A percentile compares a stretch with the other conserved stretches of the same genome.
phyloP scores from a whole-genome alignment of 208 protist species.

The Trypanosomatidae sp. region DNA sequence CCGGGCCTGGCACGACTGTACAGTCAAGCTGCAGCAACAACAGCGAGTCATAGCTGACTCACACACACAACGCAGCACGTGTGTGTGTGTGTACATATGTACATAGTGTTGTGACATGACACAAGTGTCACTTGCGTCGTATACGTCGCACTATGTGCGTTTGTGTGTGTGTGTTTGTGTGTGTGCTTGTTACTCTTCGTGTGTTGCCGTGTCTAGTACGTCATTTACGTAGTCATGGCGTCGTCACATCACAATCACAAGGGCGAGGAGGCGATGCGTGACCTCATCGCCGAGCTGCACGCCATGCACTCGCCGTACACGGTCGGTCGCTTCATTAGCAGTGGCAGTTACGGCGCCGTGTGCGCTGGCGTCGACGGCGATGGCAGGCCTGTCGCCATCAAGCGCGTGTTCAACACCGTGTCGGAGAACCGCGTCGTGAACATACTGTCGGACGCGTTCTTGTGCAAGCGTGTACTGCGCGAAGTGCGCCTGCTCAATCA shows the following conservation, averaged over 20 bases:
- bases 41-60: too few relatives aligned
- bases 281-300: slow-evolving; percentile 61
- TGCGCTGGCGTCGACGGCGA: slow-evolving; percentile 66
- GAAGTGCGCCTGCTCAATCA: slow-evolving; percentile 92
- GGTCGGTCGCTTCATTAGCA: slow-evolving; percentile 75
- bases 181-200: background rate
- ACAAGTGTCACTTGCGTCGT: background rate
- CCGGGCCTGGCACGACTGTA: slow-evolving; percentile 40
- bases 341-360: slow-evolving; percentile 81
- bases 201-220: too few relatives aligned
- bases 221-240: too few relatives aligned
- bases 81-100: background rate
- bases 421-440: slow-evolving; percentile 69
- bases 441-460: slow-evolving; percentile 77
- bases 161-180: too few relatives aligned
- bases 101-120: background rate
- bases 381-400: slow-evolving; percentile 58
- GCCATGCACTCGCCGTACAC: slow-evolving; percentile 64
- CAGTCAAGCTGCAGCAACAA: background rate
- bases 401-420: slow-evolving; percentile 81
- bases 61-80: background rate
- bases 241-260: too few relatives aligned
- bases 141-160: too few relatives aligned
- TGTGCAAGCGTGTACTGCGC: slow-evolving; percentile 86
- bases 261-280: slow-evolving; percentile 52